Evolutionary conservation across 2,329 filamentous ascomycete species (phyloP).

Genomic region (Magnaporthales sp.): DNA sequence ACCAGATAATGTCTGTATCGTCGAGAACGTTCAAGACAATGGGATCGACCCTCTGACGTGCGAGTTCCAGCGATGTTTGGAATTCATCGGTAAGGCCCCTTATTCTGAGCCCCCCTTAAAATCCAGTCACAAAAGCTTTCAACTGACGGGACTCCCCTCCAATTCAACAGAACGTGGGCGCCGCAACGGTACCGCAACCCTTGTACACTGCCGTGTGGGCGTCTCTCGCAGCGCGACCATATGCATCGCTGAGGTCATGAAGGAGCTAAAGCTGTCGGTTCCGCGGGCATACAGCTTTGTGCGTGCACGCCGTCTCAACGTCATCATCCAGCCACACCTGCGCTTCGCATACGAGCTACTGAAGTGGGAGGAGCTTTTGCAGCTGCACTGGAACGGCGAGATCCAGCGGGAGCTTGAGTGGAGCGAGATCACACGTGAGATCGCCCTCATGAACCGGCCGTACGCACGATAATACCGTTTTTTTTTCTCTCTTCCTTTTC

Average conservation of each 20-base stretch:
- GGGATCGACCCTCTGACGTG: slow-evolving; percentile 86
- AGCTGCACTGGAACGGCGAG: slow-evolving; percentile 38
- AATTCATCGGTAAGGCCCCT: slow-evolving; percentile 73
- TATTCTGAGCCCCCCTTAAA: slow-evolving; percentile 1
- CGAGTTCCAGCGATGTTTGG: slow-evolving; percentile 77
- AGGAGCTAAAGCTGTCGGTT: slow-evolving; percentile 68
- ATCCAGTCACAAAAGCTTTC: not conserved
- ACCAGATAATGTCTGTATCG: slow-evolving; percentile 65
- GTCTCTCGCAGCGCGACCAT: slow-evolving; percentile 95
- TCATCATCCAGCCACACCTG: slow-evolving; percentile 96
- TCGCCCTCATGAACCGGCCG: slow-evolving; percentile 91
- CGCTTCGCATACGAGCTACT: slow-evolving; percentile 91
- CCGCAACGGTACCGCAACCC: slow-evolving; percentile 67
- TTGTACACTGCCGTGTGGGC: slow-evolving; percentile 94
- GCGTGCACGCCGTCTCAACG: slow-evolving; percentile 82
- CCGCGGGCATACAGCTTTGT: slow-evolving; percentile 95
- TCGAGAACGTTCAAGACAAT: slow-evolving; percentile 90
- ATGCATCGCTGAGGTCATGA: slow-evolving; percentile 98
- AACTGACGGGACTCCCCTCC: not conserved
- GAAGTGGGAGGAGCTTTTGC: slow-evolving; percentile 84
- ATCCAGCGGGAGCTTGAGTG: slow-evolving; percentile 80
- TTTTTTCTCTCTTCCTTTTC: not conserved
- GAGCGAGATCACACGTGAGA: slow-evolving; percentile 79
- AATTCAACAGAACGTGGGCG: slow-evolving; percentile 65
- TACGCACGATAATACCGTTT: slow-evolving; percentile 56